Conservation (phyloP, 208 protist genomes). For the Leishmania amazonensis region DNA sequence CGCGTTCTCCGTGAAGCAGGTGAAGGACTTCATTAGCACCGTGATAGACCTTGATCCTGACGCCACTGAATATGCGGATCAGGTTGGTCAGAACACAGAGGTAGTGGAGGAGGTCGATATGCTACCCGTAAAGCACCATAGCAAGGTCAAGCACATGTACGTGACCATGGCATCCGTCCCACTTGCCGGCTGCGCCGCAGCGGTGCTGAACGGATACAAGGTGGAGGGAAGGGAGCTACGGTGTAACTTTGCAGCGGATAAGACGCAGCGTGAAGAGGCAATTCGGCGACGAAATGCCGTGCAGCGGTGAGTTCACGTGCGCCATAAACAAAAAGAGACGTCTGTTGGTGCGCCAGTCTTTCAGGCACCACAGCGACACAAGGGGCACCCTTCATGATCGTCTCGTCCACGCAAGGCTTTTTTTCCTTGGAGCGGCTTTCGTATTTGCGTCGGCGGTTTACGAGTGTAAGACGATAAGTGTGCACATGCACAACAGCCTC, state of each 20-base stretch:
- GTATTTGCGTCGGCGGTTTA: neutral
- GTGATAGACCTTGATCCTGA: constrained; percentile 43
- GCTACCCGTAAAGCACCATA: constrained; percentile 52
- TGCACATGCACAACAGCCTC: neutral
- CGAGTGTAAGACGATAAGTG: neutral
- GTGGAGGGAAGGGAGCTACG: constrained; percentile 55
- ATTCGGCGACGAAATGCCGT: constrained; percentile 37
- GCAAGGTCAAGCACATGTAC: constrained; percentile 77
- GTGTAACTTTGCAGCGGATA: constrained; percentile 88
- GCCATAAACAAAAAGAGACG: neutral
- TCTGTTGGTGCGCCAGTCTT: neutral
- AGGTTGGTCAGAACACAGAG: constrained; percentile 19
- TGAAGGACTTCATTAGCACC: constrained; percentile 74
- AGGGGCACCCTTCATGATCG: neutral
- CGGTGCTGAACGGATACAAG: constrained; percentile 56
- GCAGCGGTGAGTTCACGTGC: neutral
- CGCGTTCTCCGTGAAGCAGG: constrained; percentile 47
- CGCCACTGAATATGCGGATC: constrained; percentile 33
- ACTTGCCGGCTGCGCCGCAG: constrained; percentile 46
- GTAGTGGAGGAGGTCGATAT: constrained; percentile 79
- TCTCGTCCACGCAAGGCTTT: neutral
- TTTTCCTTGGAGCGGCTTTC: neutral
- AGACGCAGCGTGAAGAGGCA: constrained; percentile 72
- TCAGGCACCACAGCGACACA: neutral
- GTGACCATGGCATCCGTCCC: constrained; percentile 68